Base-by-base conservation (phyloP, 2,329 filamentous ascomycete species). In the Leptographium galeiforme region DNA sequence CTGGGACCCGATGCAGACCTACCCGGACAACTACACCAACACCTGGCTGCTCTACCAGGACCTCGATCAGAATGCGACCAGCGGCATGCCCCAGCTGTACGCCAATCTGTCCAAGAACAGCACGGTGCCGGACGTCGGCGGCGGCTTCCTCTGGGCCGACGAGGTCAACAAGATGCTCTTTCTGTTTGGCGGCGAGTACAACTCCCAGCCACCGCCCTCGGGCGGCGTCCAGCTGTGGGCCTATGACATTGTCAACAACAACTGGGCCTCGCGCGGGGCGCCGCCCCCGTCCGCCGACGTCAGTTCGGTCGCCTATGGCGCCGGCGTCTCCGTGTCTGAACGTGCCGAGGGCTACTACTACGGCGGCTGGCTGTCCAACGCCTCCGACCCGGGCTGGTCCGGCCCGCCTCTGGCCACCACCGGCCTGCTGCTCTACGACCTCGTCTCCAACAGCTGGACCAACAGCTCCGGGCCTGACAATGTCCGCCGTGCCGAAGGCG, bases 141-240 rank as follows among this genome's bases (percentile, higher is more conserved):
- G 72, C 38, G 72, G 70, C 33, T 62, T 74, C 4, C 65, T 84
- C 13, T 84, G 80, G 80, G 68, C 72, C 8, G 81, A 84, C 61
- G 68, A 73, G 32, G 70, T 79, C 41, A 84, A 85, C 66, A 82
- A 82, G 61, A 70, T 74, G 45, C 73, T 85, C 50, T 84, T 81
- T 61, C 68, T 80, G 2, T 84, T 77, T 60, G 81, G 81, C 12
- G 81, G 81, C 47, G 76, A 82, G 57, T 77, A 74, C 58, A 63
- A 64, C 55, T 61, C 60, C 14, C 62, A 67, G 33, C 62, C 68
- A 32, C 54, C 56, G 2, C 75, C 77, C 0, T 66, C 69, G 40
- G 62, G 70, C 13, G 51, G 41, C 0, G 75, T 76, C 52, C 66
- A 66, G 25, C 71, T 84, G 33, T 80, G 76, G 65, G 68, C 70